Conservation (phyloP, 2,329 filamentous ascomycete species). For the Cytospora piceicola region DNA sequence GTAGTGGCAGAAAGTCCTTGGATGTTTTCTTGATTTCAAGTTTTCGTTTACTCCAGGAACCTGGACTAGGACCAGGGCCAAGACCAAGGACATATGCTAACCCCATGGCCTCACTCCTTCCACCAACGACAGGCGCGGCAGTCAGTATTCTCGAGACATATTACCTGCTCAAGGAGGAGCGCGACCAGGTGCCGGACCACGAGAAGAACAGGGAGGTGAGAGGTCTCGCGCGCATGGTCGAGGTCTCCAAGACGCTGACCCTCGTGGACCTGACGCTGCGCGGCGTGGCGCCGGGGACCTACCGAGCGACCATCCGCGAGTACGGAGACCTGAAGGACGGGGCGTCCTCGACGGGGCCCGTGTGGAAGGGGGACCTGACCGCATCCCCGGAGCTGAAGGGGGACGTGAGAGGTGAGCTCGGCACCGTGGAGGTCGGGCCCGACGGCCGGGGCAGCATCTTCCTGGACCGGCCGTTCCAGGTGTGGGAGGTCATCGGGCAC, state of each 20-base stretch:
- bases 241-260: slow-evolving; percentile 77
- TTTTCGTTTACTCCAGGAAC: neutral
- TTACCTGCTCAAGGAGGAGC: slow-evolving; percentile 54
- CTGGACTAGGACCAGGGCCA: neutral
- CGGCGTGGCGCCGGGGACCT: slow-evolving; percentile 79
- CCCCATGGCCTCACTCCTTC: slow-evolving; percentile 7
- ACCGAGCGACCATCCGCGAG: slow-evolving; percentile 82
- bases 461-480: slow-evolving; percentile 78
- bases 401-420: slow-evolving; percentile 66
- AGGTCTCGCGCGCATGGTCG: slow-evolving; percentile 90
- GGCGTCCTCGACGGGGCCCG: slow-evolving; percentile 77
- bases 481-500: slow-evolving; percentile 96
- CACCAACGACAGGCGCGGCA: slow-evolving; percentile 63
- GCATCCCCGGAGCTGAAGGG: slow-evolving; percentile 49
- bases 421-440: slow-evolving; percentile 73
- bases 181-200: slow-evolving; percentile 35
- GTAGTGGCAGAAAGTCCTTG: slow-evolving; percentile 3
- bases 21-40: slow-evolving; percentile 4
- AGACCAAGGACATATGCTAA: slow-evolving; percentile 9
- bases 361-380: slow-evolving; percentile 66
- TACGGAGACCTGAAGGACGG: slow-evolving; percentile 86
- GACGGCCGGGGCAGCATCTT: slow-evolving; percentile 80
- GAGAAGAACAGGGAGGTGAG: slow-evolving; percentile 64
- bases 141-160: slow-evolving; percentile 95
- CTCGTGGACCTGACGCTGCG: slow-evolving; percentile 86